Base-by-base conservation (phyloP, 2,329 filamentous ascomycete genomes). In the Xylaria arbuscula region DNA sequence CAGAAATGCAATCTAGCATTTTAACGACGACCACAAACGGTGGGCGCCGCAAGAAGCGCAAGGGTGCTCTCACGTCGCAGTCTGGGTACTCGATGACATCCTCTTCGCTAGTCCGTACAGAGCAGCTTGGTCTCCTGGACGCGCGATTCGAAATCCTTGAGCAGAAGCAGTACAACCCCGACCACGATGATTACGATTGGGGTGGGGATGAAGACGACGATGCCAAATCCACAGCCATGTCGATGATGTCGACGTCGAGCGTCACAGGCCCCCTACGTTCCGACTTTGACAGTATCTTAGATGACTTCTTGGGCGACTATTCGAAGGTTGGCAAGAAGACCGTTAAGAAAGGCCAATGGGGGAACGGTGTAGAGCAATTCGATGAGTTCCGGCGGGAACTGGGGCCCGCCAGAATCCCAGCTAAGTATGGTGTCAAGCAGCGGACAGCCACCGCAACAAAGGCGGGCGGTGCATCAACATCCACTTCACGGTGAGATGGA, bases 31-130 rank as follows among this genome's bases (percentile, higher is more conserved):
- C 92, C 2, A 91, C 92, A 1, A 92, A 90, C 70, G 93, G 92
- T 42, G 93, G 93, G 13, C 89, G 93, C 61, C 88, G 87, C 70
- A 98, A 98, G 90, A 98, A 97, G 88, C 90, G 95, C 77, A 98
- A 97, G 84, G 95, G 94, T 54, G 95, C 96, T 2, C 83, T 97
- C 79, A 98, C 95, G 3, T 93, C 92, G 72, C 91, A 92, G 0
- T 96, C 94, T 0, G 90, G 88, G 67, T 97, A 96, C 81, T 96
- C 92, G 61, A 97, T 97, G 94, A 94, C 92, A 0, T 97, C 93
- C 0, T 97, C 94, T 0, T 92, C 93, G 0, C 85, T 97, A 19
- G 90, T 93, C 60, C 89, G 96, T 64, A 99, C 94, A 1, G 95
- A 98, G 76, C 93, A 94, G 50, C 87, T 97, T 68, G 90, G 90